Conservation (phyloP, 2,329 filamentous ascomycete genomes). For the Fusarium keratoplasticum region DNA sequence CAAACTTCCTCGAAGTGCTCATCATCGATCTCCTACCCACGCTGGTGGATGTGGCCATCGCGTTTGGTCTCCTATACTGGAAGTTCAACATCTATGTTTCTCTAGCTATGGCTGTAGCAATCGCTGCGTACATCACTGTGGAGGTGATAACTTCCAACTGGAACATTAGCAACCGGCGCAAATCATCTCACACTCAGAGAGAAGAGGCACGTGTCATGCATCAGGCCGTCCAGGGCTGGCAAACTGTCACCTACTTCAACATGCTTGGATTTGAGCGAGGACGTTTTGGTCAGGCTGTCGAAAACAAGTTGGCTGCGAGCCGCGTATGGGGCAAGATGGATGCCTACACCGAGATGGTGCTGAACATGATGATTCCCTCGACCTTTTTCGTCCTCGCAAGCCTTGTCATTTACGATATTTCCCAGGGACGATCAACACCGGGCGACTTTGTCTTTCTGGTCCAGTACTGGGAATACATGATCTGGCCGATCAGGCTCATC, state of each 20-base stretch:
- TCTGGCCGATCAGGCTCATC: constrained; percentile 53
- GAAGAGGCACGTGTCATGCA: constrained; percentile 65
- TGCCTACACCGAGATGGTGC: constrained; percentile 33
- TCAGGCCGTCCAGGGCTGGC: constrained; percentile 70
- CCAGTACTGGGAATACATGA: constrained; percentile 68
- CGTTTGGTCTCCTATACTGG: constrained; percentile 69
- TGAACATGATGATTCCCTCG: constrained; percentile 59
- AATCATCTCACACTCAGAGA: constrained; percentile 54
- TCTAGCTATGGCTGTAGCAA: constrained; percentile 49
- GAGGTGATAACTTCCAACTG: constrained; percentile 50
- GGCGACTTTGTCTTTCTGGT: constrained; percentile 70
- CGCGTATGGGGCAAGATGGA: constrained; percentile 36
- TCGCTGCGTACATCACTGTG: constrained; percentile 28
- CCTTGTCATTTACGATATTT: constrained; percentile 39
- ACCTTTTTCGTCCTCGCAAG: constrained; percentile 48
- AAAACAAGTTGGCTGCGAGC: constrained; percentile 38
- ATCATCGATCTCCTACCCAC: constrained; percentile 72
- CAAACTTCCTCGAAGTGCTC: constrained; percentile 68
- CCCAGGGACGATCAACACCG: constrained; percentile 24
- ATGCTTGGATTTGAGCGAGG: constrained; percentile 47
- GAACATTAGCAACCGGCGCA: constrained; percentile 53
- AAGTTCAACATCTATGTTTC: constrained; percentile 72
- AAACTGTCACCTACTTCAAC: constrained; percentile 63
- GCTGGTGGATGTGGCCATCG: constrained; percentile 70
- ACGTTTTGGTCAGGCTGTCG: constrained; percentile 44